Conservation (phyloP, 306 rosid species). For the Dryas alaskensis region DNA sequence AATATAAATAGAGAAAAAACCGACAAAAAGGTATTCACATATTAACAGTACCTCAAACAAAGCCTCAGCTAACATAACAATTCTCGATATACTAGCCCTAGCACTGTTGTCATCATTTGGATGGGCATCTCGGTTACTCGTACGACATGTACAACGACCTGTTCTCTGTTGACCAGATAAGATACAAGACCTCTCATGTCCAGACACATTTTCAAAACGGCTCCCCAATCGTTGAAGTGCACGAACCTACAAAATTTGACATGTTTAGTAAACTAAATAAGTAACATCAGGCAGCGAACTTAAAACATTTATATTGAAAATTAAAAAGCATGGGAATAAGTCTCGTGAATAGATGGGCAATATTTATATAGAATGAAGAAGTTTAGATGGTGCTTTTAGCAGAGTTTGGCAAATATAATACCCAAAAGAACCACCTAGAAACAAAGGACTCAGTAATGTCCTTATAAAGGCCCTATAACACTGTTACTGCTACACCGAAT, state of each 20-base stretch:
- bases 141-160: constrained; percentile 82
- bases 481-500: neutral
- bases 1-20: constrained; percentile 33
- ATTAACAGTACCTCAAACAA: constrained; percentile 77
- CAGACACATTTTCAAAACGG: constrained; percentile 88
- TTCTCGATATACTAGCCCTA: constrained; percentile 98
- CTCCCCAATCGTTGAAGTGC: constrained; percentile 97
- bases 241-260: constrained; percentile 67
- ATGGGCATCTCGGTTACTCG: constrained; percentile 47
- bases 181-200: constrained; percentile 90
- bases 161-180: constrained; percentile 92
- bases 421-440: neutral
- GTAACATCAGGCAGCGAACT: neutral
- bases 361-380: neutral
- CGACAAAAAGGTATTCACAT: constrained; percentile 20
- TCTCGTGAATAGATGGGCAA: constrained; percentile 7
- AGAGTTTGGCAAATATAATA: neutral
- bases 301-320: neutral
- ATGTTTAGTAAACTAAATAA: constrained; percentile 3
- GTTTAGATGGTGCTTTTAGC: neutral
- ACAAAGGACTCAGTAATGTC: neutral
- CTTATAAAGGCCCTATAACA: neutral
- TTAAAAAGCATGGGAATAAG: constrained; percentile 1
- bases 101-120: constrained; percentile 69
- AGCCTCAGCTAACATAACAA: constrained; percentile 98